Base-by-base conservation (phyloP, 257 asterid genomes). In the Thymus quinquecostatus region DNA sequence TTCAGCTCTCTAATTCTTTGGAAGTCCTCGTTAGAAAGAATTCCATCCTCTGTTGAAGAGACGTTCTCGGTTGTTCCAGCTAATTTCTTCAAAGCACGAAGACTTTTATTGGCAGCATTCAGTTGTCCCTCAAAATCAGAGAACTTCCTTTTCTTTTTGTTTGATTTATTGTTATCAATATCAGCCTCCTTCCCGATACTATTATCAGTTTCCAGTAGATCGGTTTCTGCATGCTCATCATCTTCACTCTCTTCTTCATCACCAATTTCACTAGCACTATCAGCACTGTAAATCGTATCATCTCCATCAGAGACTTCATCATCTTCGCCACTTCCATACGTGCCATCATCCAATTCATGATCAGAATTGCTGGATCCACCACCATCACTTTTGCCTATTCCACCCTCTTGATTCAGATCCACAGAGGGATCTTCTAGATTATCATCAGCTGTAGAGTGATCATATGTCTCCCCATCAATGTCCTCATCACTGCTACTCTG, bases 21-120 rank as follows among this genome's bases (percentile, higher is more conserved):
- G 89, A 92, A 95, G 82, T 89, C 98, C 85, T 95, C 97, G 13
- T 92, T 92, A 36, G 98, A 95, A 51, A 91, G 92, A 78, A 94
- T 86, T 34, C 96, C 97, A 68, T 91, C 97, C 40, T 75, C 55
- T 53, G 79, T 36, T 9, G 78, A 70, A n/a, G 88, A 12, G 62
- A 48, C 75, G 57, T 73, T 51, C 56, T 54, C 75, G 30, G 68
- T 81, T 45, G 80, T 75, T 69, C 75, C 96, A 1, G 96, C 96
- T 67, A 93, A 74, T 76, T 81, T 91, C 88, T 91, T 94, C 82
- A 94, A 73, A 69, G 96, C 91, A 45, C 96, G 85, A 64, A 94
- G 96, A 77, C 97, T 91, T 13, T 67, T 80, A 80, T 72, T 66
- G 44, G 89, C 96, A 50, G 87, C 83, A 80, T 80, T 70, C 64